These are phyloP conservation scores for Teratosphaeria nubilosa DNA, from an alignment of 2,329 filamentous ascomycete species.

Conservation along the genomic window DNA sequence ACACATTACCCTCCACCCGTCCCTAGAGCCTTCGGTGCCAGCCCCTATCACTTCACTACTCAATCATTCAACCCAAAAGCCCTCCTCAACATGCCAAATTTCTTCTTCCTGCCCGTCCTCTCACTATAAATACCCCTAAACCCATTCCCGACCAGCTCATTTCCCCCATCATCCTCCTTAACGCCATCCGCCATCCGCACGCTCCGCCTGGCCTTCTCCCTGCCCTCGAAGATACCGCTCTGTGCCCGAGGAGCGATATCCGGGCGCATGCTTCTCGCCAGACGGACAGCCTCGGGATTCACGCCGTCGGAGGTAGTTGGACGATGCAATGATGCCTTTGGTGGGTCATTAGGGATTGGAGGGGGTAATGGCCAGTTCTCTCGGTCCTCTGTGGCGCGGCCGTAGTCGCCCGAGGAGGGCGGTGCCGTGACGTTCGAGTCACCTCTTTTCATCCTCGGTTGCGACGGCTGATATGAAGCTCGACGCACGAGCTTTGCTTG, in stretches of 20 bases:
- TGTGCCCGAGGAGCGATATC: slow-evolving; percentile 7
- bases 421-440: slow-evolving; percentile 19
- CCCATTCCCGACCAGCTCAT: slow-evolving; percentile 5
- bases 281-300: slow-evolving; percentile 17
- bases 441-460: slow-evolving; percentile 7
- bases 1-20: neutral
- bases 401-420: slow-evolving; percentile 10
- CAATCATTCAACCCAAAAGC: slow-evolving; percentile 53
- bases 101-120: slow-evolving; percentile 48
- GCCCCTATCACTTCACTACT: neutral
- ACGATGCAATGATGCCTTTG: slow-evolving; percentile 7
- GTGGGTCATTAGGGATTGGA: slow-evolving; percentile 12
- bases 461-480: slow-evolving; percentile 12
- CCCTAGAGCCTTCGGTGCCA: too few relatives aligned
- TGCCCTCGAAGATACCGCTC: neutral
- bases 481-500: slow-evolving; percentile 26
- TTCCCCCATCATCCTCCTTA: slow-evolving; percentile 10
- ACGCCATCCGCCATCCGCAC: slow-evolving; percentile 6
- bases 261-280: slow-evolving; percentile 16
- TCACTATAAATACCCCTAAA: slow-evolving; percentile 24
- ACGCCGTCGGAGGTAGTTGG: slow-evolving; percentile 26
- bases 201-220: neutral
- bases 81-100: slow-evolving; percentile 55
- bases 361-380: slow-evolving; percentile 41
- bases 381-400: slow-evolving; percentile 4